phyloP scores from a whole-genome alignment of 345 rosid genomes.

The Syzygium jambos region DNA sequence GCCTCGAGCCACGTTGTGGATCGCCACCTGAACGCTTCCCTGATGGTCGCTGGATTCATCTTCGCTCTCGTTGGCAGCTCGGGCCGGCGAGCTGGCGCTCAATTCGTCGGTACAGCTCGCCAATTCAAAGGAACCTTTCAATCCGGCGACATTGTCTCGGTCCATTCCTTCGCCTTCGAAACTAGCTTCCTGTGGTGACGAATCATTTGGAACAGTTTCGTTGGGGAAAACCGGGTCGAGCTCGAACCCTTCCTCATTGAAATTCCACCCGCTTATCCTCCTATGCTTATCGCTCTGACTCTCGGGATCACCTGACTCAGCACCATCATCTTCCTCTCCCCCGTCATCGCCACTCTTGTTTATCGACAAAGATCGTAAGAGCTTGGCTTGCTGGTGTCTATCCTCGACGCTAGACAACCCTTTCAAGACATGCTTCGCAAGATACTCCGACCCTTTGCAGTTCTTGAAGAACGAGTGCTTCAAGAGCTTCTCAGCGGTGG shows the following conservation, averaged over 20 bases:
- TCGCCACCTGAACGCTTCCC: neutral
- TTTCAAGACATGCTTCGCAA: slow-evolving; percentile 46
- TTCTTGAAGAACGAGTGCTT: slow-evolving; percentile 71
- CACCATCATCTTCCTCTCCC: neutral
- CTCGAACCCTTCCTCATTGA: slow-evolving; percentile 59
- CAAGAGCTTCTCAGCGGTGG: slow-evolving; percentile 62
- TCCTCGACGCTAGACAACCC: slow-evolving; percentile 71
- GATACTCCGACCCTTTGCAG: slow-evolving; percentile 49
- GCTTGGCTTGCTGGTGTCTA: slow-evolving; percentile 32
- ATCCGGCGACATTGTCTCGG: neutral
- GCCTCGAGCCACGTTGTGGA: neutral
- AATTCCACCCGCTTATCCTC: slow-evolving; percentile 93
- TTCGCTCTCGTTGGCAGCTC: neutral
- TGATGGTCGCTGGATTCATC: neutral
- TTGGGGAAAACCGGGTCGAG: slow-evolving; percentile 68
- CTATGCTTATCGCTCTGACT: slow-evolving; percentile 30
- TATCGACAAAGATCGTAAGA: slow-evolving; percentile 4
- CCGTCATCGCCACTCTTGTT: neutral
- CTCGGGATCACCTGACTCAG: neutral
- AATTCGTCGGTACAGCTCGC: neutral
- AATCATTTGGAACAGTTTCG: slow-evolving; percentile 3
- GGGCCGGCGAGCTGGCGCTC: neutral
- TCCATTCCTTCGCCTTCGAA: slow-evolving; percentile 22
- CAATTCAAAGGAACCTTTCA: neutral
- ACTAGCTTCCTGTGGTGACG: slow-evolving; percentile 13